Conservation (phyloP, 352 stramenopile species). For the Phytophthora pisi region DNA sequence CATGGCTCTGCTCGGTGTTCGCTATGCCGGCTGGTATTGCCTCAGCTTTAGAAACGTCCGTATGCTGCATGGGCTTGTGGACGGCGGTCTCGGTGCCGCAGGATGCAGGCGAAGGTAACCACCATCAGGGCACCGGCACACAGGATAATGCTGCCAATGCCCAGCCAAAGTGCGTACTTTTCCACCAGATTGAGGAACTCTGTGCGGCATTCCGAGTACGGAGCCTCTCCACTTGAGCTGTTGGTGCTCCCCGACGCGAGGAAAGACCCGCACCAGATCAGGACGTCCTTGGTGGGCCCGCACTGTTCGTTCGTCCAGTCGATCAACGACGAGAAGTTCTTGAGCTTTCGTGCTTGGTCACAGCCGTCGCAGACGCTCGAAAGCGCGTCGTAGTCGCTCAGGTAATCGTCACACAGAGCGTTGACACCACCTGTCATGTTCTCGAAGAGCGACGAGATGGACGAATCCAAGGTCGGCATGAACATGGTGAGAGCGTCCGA, state of each 20-base stretch:
- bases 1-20: slow-evolving; percentile 5
- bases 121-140: slow-evolving; percentile 47
- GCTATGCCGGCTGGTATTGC: slow-evolving; percentile 7
- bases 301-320: slow-evolving; percentile 85
- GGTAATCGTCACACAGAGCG: slow-evolving; percentile 60
- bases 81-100: slow-evolving; percentile 36
- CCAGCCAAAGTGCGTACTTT: slow-evolving; percentile 45
- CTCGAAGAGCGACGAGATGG: slow-evolving; percentile 42
- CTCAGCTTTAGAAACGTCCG: slow-evolving; percentile 32
- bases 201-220: slow-evolving; percentile 56
- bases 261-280: slow-evolving; percentile 71
- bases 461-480: slow-evolving; percentile 40
- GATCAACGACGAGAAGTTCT: slow-evolving; percentile 72
- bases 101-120: slow-evolving; percentile 52
- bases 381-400: slow-evolving; percentile 40
- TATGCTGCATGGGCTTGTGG: slow-evolving; percentile 22
- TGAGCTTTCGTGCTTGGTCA: slow-evolving; percentile 54
- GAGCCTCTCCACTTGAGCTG: slow-evolving; percentile 41
- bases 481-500: slow-evolving; percentile 63
- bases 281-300: slow-evolving; percentile 45
- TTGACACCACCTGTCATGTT: slow-evolving; percentile 69
- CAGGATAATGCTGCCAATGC: slow-evolving; percentile 48
- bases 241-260: slow-evolving; percentile 36
- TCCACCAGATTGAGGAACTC: slow-evolving; percentile 58
- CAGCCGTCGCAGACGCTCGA: slow-evolving; percentile 61